phyloP scores from a whole-genome alignment of 352 stramenopile species.

The Pseudoperonospora humuli region DNA sequence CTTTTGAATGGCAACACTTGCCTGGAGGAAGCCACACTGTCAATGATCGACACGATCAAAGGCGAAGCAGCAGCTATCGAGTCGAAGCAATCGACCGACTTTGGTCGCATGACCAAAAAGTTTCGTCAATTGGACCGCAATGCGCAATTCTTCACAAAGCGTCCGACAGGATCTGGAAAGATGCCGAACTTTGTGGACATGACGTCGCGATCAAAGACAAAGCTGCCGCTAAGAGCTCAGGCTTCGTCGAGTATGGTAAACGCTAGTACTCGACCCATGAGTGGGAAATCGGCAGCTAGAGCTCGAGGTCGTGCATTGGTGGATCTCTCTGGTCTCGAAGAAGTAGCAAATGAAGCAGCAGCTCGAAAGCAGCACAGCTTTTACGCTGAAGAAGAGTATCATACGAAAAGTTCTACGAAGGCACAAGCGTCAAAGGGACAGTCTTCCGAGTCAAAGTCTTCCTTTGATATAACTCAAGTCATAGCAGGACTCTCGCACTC shows the following conservation, averaged over 20 bases:
- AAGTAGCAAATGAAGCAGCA: constrained; percentile 38
- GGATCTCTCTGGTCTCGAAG: constrained; percentile 37
- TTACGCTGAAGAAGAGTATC: constrained; percentile 60
- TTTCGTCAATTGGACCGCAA: constrained; percentile 52
- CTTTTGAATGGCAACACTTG: constrained; percentile 44
- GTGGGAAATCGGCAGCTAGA: constrained; percentile 47
- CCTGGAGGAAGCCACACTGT: constrained; percentile 42
- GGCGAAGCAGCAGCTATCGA: constrained; percentile 37
- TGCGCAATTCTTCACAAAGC: constrained; percentile 47
- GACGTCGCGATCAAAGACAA: constrained; percentile 22
- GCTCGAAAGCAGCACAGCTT: constrained; percentile 66
- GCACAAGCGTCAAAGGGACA: constrained; percentile 12
- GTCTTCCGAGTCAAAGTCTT: constrained; percentile 25
- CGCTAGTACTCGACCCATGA: constrained; percentile 35
- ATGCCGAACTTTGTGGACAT: constrained; percentile 13
- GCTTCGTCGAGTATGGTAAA: constrained; percentile 10
- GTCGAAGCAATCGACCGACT: constrained; percentile 60
- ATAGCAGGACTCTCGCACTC: constrained; percentile 53
- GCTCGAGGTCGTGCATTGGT: constrained; percentile 34
- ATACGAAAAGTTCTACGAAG: constrained; percentile 11
- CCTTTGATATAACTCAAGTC: constrained; percentile 62
- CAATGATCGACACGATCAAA: constrained; percentile 47
- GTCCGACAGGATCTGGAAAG: constrained; percentile 9
- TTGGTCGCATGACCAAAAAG: constrained; percentile 54
- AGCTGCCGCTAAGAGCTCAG: constrained; percentile 9